Conservation (phyloP, 306 rosid genomes). For the Medicago lupulina region DNA sequence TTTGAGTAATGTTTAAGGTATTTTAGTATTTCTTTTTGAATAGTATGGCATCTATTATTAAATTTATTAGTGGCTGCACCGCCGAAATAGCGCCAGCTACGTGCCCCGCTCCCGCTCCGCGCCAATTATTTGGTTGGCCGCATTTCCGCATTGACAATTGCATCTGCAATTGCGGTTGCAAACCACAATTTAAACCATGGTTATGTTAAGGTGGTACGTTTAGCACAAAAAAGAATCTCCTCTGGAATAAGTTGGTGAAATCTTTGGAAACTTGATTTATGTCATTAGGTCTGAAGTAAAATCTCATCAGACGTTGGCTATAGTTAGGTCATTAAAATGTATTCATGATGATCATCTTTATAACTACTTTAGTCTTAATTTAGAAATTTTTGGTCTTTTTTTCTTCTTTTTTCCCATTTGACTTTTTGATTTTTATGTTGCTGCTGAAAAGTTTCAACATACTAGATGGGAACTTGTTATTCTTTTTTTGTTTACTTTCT, state of each 20-base stretch:
- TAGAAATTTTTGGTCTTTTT: constrained; percentile 1
- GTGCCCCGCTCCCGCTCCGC: too few relatives aligned
- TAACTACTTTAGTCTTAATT: constrained; percentile 25
- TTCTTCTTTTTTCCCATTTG: constrained; percentile 24
- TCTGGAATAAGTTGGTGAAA: constrained; percentile 13
- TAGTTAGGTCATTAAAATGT: background rate
- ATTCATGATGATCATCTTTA: constrained; percentile 4
- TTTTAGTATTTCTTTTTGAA: too few relatives aligned
- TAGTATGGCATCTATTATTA: too few relatives aligned
- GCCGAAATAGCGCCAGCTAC: too few relatives aligned
- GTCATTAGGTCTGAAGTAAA: constrained; percentile 10
- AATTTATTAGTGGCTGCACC: too few relatives aligned
- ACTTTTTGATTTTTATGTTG: constrained; percentile 20
- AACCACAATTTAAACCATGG: background rate
- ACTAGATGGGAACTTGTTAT: constrained; percentile 28
- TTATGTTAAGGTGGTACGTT: constrained; percentile 16
- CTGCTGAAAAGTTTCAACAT: constrained; percentile 28
- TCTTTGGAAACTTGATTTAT: constrained; percentile 5
- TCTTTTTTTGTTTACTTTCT: background rate
- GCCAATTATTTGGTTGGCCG: too few relatives aligned
- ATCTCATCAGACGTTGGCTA: background rate
- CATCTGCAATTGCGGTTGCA: background rate
- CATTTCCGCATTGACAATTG: too few relatives aligned
- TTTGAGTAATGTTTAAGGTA: too few relatives aligned
- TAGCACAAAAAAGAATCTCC: constrained; percentile 9